A percentile compares a stretch with the other conserved stretches of the same genome.
Conservation (phyloP, 768 basidiomycete species). For the Serendipita sp. region DNA sequence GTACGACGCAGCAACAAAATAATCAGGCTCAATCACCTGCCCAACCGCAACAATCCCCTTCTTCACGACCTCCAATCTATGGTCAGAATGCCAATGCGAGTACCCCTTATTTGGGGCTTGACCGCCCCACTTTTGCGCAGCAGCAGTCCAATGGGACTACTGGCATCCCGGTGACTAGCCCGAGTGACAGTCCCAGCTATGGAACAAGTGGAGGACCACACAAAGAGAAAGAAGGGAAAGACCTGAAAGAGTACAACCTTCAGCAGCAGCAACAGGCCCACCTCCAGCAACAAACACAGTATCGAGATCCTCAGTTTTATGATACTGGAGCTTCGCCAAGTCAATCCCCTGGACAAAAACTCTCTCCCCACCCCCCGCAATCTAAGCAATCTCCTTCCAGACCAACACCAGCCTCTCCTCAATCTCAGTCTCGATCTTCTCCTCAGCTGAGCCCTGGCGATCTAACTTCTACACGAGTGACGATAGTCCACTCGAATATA, state of each 20-base stretch:
- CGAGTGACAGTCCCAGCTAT: not conserved
- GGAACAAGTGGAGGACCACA: too few species aligned
- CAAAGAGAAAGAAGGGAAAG: not conserved
- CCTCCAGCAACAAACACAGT: not conserved
- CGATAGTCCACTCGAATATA: conserved; percentile 68
- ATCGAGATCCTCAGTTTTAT: not conserved
- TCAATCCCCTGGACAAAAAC: too few species aligned
- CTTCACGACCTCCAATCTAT: not conserved
- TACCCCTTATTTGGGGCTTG: not conserved
- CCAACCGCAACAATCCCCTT: not conserved
- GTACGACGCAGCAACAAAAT: not conserved
- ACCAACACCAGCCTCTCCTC: not conserved
- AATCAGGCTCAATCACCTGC: not conserved
- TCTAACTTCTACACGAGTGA: conserved; percentile 51
- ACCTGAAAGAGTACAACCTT: not conserved
- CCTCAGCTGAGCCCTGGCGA: conserved; percentile 27
- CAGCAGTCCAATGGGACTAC: not conserved
- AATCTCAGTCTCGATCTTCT: not conserved
- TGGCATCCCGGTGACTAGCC: not conserved
- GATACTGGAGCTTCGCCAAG: not conserved
- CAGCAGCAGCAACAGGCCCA: not conserved
- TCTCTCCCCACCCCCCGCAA: not conserved
- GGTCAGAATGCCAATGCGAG: not conserved
- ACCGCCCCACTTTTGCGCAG: not conserved
- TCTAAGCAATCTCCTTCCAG: not conserved